phyloP scores from a whole-genome alignment of 2,329 filamentous ascomycete genomes.

The Trichoderma endophyticum region DNA sequence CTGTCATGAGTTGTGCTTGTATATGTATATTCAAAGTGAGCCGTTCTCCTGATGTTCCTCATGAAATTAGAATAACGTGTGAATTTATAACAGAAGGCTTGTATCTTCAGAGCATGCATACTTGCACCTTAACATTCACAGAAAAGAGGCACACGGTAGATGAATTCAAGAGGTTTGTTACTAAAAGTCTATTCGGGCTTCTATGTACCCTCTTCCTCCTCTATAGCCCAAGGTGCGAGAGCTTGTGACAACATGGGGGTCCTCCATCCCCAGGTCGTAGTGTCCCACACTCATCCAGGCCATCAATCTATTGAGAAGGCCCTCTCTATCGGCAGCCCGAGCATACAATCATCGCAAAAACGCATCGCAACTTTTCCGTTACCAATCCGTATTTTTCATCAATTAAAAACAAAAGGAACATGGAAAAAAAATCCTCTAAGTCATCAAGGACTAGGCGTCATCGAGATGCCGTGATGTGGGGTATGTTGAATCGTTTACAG shows the following conservation, averaged over 20 bases:
- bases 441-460: slow-evolving; percentile 28
- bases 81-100: too few relatives aligned
- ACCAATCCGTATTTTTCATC: slow-evolving; percentile 28
- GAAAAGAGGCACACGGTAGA: neutral
- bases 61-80: too few relatives aligned
- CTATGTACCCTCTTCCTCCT: slow-evolving; percentile 33
- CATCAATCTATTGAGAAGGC: slow-evolving; percentile 30
- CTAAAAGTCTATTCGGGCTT: slow-evolving; percentile 34
- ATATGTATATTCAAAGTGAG: too few relatives aligned
- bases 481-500: slow-evolving; percentile 33
- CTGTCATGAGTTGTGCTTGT: too few relatives aligned
- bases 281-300: slow-evolving; percentile 24
- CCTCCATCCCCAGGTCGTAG: slow-evolving; percentile 33
- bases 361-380: slow-evolving; percentile 36
- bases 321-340: slow-evolving; percentile 33
- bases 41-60: too few relatives aligned
- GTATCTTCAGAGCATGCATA: neutral
- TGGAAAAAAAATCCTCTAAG: slow-evolving; percentile 31
- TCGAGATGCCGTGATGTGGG: slow-evolving; percentile 18
- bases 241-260: slow-evolving; percentile 27
- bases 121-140: neutral
- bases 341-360: slow-evolving; percentile 37
- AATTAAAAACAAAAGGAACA: slow-evolving; percentile 36
- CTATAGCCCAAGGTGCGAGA: slow-evolving; percentile 26
- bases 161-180: slow-evolving; percentile 5